phyloP scores from a whole-genome alignment of 2,329 filamentous ascomycete species.

The Fusarium sp. region DNA sequence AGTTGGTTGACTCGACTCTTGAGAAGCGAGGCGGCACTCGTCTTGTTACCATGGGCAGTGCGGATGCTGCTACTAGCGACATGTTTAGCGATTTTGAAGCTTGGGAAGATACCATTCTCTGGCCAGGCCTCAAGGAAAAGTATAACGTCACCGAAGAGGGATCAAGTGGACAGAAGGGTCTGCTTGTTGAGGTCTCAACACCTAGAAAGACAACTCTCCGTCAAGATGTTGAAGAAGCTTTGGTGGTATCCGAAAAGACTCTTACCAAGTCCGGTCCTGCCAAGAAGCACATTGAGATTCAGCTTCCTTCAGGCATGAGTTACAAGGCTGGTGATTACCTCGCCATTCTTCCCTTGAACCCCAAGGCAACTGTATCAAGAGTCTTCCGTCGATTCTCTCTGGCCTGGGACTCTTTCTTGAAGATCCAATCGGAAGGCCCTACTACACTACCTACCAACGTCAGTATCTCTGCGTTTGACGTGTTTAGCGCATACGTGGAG shows the following conservation, averaged over 20 bases:
- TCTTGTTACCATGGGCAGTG: conserved; percentile 64
- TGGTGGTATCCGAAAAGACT: conserved; percentile 43
- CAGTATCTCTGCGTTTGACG: conserved; percentile 72
- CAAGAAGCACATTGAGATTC: conserved; percentile 78
- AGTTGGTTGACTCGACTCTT: conserved; percentile 70
- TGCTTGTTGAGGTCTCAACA: conserved; percentile 43
- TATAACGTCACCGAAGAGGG: conserved; percentile 46
- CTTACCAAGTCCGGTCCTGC: conserved; percentile 43
- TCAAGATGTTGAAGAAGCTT: conserved; percentile 46
- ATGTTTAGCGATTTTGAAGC: conserved; percentile 77
- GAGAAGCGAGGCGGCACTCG: conserved; percentile 54
- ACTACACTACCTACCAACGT: conserved; percentile 69
- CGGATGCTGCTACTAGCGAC: conserved; percentile 74
- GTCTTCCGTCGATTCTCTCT: conserved; percentile 77
- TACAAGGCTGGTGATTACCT: conserved; percentile 85
- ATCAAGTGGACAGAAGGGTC: conserved; percentile 26
- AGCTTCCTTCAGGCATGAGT: conserved; percentile 74
- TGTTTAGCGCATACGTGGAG: conserved; percentile 81
- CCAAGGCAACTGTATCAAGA: conserved; percentile 71
- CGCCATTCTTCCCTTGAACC: conserved; percentile 80
- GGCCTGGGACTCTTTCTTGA: conserved; percentile 77
- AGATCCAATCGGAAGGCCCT: conserved; percentile 67
- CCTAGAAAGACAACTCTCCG: conserved; percentile 46
- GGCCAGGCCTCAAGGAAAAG: conserved; percentile 64
- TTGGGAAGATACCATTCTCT: conserved; percentile 73